These are phyloP conservation scores for Chlorella sp. DNA, from an alignment of 139 green algal species.

Conservation along the genomic window DNA sequence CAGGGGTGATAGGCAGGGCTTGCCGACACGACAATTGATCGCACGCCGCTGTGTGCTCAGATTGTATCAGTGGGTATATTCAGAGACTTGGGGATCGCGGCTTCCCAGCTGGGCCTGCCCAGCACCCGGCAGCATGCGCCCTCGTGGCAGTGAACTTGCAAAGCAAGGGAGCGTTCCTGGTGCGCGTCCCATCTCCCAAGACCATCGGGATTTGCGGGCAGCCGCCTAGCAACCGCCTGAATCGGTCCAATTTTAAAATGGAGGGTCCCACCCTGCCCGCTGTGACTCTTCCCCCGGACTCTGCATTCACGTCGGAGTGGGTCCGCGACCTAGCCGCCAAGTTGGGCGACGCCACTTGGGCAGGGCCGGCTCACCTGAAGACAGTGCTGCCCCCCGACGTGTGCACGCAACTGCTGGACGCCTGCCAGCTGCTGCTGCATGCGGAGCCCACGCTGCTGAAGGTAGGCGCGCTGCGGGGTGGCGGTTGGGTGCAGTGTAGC, in stretches of 20 bases:
- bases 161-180: not conserved
- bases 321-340: not conserved
- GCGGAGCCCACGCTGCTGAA: constrained; percentile 62
- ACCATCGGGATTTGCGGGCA: no score
- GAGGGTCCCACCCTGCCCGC: not conserved
- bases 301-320: not conserved
- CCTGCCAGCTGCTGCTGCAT: constrained; percentile 19
- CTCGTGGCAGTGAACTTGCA: not conserved
- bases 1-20: no score
- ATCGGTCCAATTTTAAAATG: not conserved
- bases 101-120: no score
- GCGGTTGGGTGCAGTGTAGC: not conserved
- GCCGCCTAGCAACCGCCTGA: no score
- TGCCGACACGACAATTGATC: no score
- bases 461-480: constrained; percentile 26
- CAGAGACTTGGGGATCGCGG: not conserved
- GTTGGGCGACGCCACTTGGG: not conserved
- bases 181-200: not conserved
- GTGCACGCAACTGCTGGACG: constrained; percentile 36
- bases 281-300: not conserved
- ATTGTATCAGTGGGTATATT: no score
- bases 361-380: not conserved
- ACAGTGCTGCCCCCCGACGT: not conserved
- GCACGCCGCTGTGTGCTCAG: no score
- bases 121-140: no score